Evolutionary conservation across 2,329 filamentous ascomycete genomes (phyloP).

Genomic region (Akanthomyces uredinophilus): DNA sequence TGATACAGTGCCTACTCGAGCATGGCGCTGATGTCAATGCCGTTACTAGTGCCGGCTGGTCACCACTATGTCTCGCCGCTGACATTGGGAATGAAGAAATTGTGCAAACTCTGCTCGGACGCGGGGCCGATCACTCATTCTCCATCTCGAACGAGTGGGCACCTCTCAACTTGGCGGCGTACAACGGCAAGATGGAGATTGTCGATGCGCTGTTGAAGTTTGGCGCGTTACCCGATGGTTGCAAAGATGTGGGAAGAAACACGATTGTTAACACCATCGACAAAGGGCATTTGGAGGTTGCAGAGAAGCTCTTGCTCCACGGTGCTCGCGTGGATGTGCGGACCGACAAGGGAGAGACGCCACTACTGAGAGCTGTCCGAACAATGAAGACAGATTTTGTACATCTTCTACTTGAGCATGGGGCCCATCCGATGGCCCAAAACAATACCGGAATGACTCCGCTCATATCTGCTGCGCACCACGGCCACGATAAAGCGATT

Average conservation of each 20-base stretch:
- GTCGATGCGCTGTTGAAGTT: not conserved
- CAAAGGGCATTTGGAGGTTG: conserved; percentile 16
- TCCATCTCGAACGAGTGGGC: conserved; percentile 18
- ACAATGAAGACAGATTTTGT: not conserved
- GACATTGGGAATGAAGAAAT: conserved; percentile 11
- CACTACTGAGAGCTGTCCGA: not conserved
- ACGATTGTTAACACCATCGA: conserved; percentile 14
- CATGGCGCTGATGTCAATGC: conserved; percentile 26
- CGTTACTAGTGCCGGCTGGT: conserved; percentile 18
- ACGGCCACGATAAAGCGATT: not conserved
- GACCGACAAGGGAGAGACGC: conserved; percentile 8
- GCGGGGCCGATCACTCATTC: conserved; percentile 26
- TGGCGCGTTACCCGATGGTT: conserved; percentile 4
- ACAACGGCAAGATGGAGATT: conserved; percentile 11
- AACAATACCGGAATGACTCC: not conserved
- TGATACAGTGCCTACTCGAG: conserved; percentile 12
- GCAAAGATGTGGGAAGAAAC: not conserved
- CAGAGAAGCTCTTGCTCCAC: not conserved
- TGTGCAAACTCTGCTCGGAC: conserved; percentile 12
- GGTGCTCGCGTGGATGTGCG: conserved; percentile 3
- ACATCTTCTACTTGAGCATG: not conserved
- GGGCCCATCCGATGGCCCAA: not conserved
- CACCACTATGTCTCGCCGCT: conserved; percentile 27
- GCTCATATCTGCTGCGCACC: conserved; percentile 2
- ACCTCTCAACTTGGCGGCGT: conserved; percentile 26